Evolutionary conservation across 1,284 basidiomycete species (phyloP), one percentile per base, ranked within the genome.

Genomic region (Cryptococcus sp.): DNA sequence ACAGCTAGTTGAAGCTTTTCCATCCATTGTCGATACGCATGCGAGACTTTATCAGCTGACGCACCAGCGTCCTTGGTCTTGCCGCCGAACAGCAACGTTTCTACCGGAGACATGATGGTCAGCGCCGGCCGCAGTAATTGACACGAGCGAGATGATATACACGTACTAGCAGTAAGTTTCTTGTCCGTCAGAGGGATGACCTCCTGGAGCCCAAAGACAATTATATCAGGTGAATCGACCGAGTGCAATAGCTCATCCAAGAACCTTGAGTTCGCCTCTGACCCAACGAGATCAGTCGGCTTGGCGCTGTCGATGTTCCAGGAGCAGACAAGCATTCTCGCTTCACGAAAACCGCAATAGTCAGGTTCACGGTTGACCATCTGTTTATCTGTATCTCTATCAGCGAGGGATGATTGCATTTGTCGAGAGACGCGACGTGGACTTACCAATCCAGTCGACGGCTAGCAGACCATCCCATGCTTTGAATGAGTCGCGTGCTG

Each of bases 131-230:
- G 13, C 4, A 35, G 7, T 35, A 2, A 10, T 35, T 13, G 5
- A 35, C 30, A 8, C 13, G 30, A 35, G 30, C 30, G 13, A 22
- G 13, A 22, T 5, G 50, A 39, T 13, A 5, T 41, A 16, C 6
- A 79, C 81, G 58, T 47, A 83, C 83, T 94, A 15, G 94, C 93
- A 0, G 90, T 89, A 77, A 97, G 86, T 77, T 88, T 93, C 62
- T 91, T 87, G 68, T 86, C 89, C 65, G 97, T 93, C 13, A 99
- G 84, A 73, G 97, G 93, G 62, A 99, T 90, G 42, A 97, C 84
- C 79, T 98, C 95, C 76, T 99, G 95, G 72, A 98, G 89, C 1
- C 93, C 93, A 73, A 98, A 96, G 2, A 87, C 85, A 66, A 99
- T 88, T 65, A 98, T 86, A 67, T 97, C 94, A 0, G 94, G 91